phyloP scores from a whole-genome alignment of 2,329 filamentous ascomycete species.

The Aspergillus nomiae region DNA sequence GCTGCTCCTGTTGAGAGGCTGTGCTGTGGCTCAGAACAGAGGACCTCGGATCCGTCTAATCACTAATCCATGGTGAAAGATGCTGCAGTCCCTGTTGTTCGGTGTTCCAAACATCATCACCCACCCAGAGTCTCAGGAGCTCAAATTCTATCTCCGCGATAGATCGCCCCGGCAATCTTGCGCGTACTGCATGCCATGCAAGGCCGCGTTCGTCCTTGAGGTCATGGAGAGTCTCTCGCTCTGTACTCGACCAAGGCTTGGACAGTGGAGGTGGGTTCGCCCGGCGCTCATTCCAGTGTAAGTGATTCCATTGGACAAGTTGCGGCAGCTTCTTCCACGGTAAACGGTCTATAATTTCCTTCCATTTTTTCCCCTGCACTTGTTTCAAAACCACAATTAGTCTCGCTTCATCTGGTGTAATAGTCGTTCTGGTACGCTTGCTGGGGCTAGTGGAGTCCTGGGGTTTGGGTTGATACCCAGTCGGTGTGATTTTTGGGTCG shows the following conservation, averaged over 20 bases:
- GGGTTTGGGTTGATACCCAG: background rate
- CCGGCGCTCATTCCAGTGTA: constrained; percentile 33
- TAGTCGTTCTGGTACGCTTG: constrained; percentile 15
- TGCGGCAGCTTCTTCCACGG: constrained; percentile 26
- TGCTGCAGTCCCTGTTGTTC: constrained; percentile 3
- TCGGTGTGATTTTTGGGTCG: background rate
- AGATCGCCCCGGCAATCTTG: constrained; percentile 31
- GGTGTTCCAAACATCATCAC: constrained; percentile 21
- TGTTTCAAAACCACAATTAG: constrained; percentile 34
- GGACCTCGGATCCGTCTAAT: constrained; percentile 3
- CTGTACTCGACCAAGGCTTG: constrained; percentile 31
- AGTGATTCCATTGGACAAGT: constrained; percentile 29
- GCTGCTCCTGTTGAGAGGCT: background rate
- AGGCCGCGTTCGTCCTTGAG: constrained; percentile 31
- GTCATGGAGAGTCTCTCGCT: constrained; percentile 27
- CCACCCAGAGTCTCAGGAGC: constrained; percentile 34
- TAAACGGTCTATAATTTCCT: constrained; percentile 31
- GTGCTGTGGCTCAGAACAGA: background rate
- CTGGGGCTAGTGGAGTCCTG: constrained; percentile 22
- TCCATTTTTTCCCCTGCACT: constrained; percentile 30
- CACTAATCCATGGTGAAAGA: background rate
- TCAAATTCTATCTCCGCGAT: constrained; percentile 37
- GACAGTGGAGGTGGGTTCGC: constrained; percentile 29
- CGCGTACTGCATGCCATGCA: constrained; percentile 33
- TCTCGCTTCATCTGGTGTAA: constrained; percentile 36